phyloP scores from a whole-genome alignment of 1,139 yeast species.

The Kodamaea arcana region DNA sequence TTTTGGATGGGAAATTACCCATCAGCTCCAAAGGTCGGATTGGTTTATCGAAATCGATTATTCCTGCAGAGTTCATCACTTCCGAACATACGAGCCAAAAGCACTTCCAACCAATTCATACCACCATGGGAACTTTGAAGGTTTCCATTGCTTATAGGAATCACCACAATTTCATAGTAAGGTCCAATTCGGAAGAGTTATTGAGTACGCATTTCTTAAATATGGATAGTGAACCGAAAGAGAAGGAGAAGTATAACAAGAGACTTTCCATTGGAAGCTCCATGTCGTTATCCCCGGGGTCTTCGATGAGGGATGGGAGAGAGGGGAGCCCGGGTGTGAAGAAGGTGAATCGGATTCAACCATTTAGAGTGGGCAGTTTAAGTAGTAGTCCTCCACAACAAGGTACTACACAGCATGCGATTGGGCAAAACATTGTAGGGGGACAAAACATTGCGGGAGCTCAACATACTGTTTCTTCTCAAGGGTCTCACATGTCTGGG shows the following conservation, averaged over 20 bases:
- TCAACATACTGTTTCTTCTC: constrained; percentile 13
- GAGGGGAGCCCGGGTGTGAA: constrained; percentile 9
- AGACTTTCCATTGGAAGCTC: constrained; percentile 13
- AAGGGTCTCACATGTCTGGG: constrained; percentile 1
- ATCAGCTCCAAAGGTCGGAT: constrained; percentile 79
- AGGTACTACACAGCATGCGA: neutral
- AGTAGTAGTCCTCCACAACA: constrained; percentile 44
- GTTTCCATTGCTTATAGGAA: constrained; percentile 76
- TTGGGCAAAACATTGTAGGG: neutral
- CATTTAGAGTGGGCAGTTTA: constrained; percentile 61
- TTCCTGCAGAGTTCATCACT: constrained; percentile 36
- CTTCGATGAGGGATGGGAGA: constrained; percentile 13
- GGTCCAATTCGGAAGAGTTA: constrained; percentile 57
- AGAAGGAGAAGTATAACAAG: constrained; percentile 8
- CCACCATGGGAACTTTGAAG: constrained; percentile 69
- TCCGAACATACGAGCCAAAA: constrained; percentile 57
- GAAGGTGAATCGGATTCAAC: constrained; percentile 30
- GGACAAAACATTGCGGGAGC: neutral
- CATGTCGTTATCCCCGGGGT: constrained; percentile 29
- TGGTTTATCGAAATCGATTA: constrained; percentile 71
- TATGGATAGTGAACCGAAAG: constrained; percentile 2
- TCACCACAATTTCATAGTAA: constrained; percentile 63
- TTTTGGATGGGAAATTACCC: constrained; percentile 73
- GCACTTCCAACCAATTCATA: constrained; percentile 63
- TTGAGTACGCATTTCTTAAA: constrained; percentile 51